Conservation (phyloP, 768 basidiomycete species). For the Kwoniella bestiolae region DNA sequence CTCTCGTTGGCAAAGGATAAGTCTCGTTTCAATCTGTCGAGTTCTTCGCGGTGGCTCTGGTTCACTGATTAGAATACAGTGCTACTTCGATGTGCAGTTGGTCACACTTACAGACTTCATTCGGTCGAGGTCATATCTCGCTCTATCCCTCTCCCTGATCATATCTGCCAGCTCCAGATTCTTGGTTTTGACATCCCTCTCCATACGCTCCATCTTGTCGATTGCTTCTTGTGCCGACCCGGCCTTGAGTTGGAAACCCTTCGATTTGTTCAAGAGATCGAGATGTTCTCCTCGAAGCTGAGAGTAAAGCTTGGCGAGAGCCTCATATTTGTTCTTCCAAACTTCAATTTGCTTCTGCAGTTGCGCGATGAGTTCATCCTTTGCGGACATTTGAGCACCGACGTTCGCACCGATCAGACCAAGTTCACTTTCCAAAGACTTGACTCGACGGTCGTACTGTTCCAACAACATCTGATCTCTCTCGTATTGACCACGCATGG, state of each 20-base stretch:
- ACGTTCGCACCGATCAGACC: constrained; percentile 74
- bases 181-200: constrained; percentile 96
- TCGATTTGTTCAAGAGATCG: constrained; percentile 95
- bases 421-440: constrained; percentile 90
- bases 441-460: constrained; percentile 95
- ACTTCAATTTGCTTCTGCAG: constrained; percentile 94
- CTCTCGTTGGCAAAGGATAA: constrained; percentile 94
- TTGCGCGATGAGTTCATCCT: constrained; percentile 93
- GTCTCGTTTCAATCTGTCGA: constrained; percentile 89
- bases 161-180: constrained; percentile 98
- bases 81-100: too few species aligned
- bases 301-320: constrained; percentile 96
- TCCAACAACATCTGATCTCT: constrained; percentile 96
- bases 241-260: constrained; percentile 95
- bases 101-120: constrained; percentile 75
- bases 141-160: constrained; percentile 95
- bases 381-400: constrained; percentile 81
- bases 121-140: constrained; percentile 91
- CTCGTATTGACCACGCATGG: constrained; percentile 95
- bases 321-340: constrained; percentile 99
- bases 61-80: too few species aligned
- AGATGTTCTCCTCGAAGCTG: constrained; percentile 96
- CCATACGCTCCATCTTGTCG: constrained; percentile 98
- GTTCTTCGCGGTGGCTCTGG: constrained; percentile 89
- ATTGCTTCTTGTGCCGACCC: constrained; percentile 98